Evolutionary conservation across 441 rosid genomes (phyloP).

Genomic region (Mallotus japonicus): DNA sequence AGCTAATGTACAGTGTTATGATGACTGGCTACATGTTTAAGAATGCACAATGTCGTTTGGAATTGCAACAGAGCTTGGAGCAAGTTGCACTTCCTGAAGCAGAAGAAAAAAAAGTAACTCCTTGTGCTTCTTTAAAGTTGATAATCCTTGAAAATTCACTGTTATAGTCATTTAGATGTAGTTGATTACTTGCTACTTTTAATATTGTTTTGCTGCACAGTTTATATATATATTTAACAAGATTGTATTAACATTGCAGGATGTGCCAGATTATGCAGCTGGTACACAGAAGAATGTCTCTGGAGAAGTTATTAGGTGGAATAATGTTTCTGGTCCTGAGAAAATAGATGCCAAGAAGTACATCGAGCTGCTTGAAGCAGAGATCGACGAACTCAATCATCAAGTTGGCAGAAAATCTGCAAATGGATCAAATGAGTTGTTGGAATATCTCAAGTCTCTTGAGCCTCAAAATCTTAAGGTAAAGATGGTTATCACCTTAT

Average conservation of each 20-base stretch:
- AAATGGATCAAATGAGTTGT: constrained; percentile 70
- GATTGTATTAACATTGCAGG: constrained; percentile 35
- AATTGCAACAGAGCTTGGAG: constrained; percentile 89
- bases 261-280: constrained; percentile 71
- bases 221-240: not conserved
- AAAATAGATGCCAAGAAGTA: constrained; percentile 88
- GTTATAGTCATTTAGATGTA: not conserved
- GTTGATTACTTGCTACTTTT: not conserved
- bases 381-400: constrained; percentile 80
- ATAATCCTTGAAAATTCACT: not conserved
- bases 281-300: constrained; percentile 93
- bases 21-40: constrained; percentile 99
- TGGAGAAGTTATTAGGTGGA: constrained; percentile 94
- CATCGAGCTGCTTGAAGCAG: constrained; percentile 92
- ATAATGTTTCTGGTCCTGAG: constrained; percentile 81
- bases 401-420: constrained; percentile 70
- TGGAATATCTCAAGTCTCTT: constrained; percentile 85
- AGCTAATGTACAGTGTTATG: constrained; percentile 92
- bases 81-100: constrained; percentile 81
- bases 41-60: constrained; percentile 87
- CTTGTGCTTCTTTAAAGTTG: not conserved
- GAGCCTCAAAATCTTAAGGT: constrained; percentile 98
- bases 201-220: not conserved
- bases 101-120: constrained; percentile 51
- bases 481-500: constrained; percentile 14